phyloP scores from a whole-genome alignment of 1,284 basidiomycete species.

The Butyriboletus appendiculatus region DNA sequence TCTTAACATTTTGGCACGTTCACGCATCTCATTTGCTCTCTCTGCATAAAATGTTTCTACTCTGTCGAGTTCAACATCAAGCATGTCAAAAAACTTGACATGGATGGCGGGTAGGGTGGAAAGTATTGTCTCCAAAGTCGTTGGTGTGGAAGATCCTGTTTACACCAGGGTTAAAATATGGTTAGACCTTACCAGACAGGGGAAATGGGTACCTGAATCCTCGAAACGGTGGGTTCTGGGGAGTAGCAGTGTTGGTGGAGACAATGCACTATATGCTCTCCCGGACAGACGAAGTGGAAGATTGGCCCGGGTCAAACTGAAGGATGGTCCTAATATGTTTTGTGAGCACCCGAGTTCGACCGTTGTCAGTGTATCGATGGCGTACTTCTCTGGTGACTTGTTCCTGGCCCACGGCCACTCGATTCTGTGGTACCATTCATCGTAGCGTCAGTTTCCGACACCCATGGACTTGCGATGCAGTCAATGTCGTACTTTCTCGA shows the following conservation, averaged over 20 bases:
- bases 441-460: not conserved
- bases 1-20: conserved; percentile 52
- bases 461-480: not conserved
- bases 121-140: conserved; percentile 53
- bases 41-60: conserved; percentile 81
- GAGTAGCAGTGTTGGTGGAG: not conserved
- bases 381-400: conserved; percentile 16
- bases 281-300: conserved; percentile 1
- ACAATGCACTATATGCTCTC: not conserved
- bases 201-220: conserved; percentile 12
- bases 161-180: not conserved
- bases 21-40: conserved; percentile 69
- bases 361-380: not conserved
- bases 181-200: not conserved
- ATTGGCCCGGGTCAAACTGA: conserved; percentile 10
- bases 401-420: not conserved
- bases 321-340: conserved; percentile 15
- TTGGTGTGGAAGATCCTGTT: conserved; percentile 14
- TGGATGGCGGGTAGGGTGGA: conserved; percentile 60
- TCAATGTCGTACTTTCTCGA: not conserved
- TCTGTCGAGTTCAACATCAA: conserved; percentile 80
- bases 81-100: conserved; percentile 68
- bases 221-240: conserved; percentile 1
- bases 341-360: not conserved
- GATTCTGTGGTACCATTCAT: not conserved